These are phyloP conservation scores for Grifola frondosa DNA, from an alignment of 1,284 basidiomycete species.

Conservation along the genomic window DNA sequence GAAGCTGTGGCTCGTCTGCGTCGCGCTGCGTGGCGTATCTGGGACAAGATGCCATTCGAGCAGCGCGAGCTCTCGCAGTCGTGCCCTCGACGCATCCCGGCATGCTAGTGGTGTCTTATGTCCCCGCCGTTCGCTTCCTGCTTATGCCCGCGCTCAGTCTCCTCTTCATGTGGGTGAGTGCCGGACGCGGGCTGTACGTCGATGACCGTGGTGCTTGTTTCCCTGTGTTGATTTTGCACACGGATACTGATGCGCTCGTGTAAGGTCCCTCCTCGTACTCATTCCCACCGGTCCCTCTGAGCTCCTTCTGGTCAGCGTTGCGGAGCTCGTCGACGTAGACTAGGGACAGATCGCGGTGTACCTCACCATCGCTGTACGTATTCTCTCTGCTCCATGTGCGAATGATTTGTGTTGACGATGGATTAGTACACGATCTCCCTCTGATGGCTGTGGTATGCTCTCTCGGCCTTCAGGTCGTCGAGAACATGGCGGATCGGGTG, in stretches of 20 bases:
- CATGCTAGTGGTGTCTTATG: slow-evolving; percentile 11
- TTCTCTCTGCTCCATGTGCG: background rate
- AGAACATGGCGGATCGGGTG: slow-evolving; percentile 3
- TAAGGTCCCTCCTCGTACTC: slow-evolving; percentile 27
- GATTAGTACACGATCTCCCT: slow-evolving; percentile 24
- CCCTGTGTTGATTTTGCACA: background rate
- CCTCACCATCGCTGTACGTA: slow-evolving; percentile 24
- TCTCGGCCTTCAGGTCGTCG: slow-evolving; percentile 19
- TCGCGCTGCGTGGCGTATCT: slow-evolving; percentile 86
- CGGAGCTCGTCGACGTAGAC: slow-evolving; percentile 28
- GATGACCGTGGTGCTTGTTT: slow-evolving; percentile 27
- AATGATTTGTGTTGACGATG: background rate
- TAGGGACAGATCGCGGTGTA: slow-evolving; percentile 28
- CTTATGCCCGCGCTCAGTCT: slow-evolving; percentile 25
- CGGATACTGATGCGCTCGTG: background rate
- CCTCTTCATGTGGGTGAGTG: slow-evolving; percentile 24
- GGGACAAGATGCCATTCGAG: slow-evolving; percentile 92
- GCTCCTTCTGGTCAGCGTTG: slow-evolving; percentile 27
- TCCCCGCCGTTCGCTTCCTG: slow-evolving; percentile 24
- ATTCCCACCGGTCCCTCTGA: slow-evolving; percentile 28
- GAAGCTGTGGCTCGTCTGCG: slow-evolving; percentile 89
- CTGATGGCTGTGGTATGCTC: slow-evolving; percentile 24
- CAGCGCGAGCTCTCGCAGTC: slow-evolving; percentile 77
- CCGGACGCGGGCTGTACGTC: slow-evolving; percentile 24
- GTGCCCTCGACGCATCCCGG: slow-evolving; percentile 20